Evolutionary conservation across 768 basidiomycete genomes (phyloP), one percentile per base, ranked within the genome.

Genomic region (Boletus reticuloceps): DNA sequence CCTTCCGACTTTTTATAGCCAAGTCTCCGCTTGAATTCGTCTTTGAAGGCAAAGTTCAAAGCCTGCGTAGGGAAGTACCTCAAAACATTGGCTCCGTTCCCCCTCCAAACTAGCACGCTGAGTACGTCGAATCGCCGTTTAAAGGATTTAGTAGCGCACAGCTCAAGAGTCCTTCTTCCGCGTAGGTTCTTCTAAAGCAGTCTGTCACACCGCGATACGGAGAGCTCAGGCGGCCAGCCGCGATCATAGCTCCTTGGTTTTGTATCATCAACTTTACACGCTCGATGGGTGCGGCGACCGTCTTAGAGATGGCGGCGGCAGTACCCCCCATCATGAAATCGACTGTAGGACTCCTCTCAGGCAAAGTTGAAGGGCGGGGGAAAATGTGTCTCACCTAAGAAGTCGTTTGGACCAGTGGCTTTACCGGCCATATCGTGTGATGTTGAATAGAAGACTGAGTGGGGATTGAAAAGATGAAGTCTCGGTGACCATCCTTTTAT

Each of bases 1-100:
- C 72, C 70, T 17, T 76, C 74, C 13, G 68, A 61, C 44, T 69
- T 73, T 58, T 72, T 72, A 50, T 67, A 72, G 0, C 67, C 70
- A n/a, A 78, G 65, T 51, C 66, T 64, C 42, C 65, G 57, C 62
- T 78, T 78, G 61, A 70, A 77, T 19, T 60, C 64, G 58, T 78
- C 77, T 65, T 77, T 76, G 74, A 77, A 77, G n/a, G 77, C 77
- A 53, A 78, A 78, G 64, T 78, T 78, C 47, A 78, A 62, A 0
- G 76, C 76, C 57, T 78, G 76, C 0, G 77, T 78, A 14, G 75
- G 77, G 64, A 78, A 78, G 69, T 78, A 78, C 47, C 76, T 72
- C 50, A 77, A 58, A 32, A 77, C 66, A 49, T 77, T 77, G 52
- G 77, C 72, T 40, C 73, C 71, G 51, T 77, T 77, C 27, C 77